phyloP scores from a whole-genome alignment of 140 eudicot species.

The Stevia rebaudiana region DNA sequence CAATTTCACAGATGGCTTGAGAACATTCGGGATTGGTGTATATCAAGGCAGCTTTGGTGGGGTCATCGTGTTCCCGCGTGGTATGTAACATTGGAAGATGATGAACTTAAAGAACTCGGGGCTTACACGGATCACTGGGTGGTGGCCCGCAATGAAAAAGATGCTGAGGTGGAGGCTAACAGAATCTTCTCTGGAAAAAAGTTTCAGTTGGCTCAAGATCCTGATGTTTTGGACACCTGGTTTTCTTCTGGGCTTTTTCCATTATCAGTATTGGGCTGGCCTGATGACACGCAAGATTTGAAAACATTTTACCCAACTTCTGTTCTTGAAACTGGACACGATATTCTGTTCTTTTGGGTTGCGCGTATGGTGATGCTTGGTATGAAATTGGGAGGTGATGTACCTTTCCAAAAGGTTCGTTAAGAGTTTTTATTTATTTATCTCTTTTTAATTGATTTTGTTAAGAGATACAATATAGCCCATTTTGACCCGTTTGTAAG shows the following conservation, averaged over 20 bases:
- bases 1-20: constrained; percentile 74
- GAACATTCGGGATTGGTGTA: constrained; percentile 95
- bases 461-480: neutral
- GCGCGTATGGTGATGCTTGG: constrained; percentile 99
- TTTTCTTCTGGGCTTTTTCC: constrained; percentile 95
- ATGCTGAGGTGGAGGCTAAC: constrained; percentile 58
- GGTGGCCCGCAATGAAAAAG: constrained; percentile 72
- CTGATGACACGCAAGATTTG: constrained; percentile 75
- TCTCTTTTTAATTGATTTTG: neutral
- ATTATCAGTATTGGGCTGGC: constrained; percentile 96
- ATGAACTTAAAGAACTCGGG: constrained; percentile 71
- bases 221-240: constrained; percentile 98
- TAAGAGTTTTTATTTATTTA: too few species aligned
- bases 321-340: constrained; percentile 95
- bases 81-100: constrained; percentile 76
- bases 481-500: neutral
- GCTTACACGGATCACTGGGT: constrained; percentile 77
- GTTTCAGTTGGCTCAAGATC: constrained; percentile 76
- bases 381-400: constrained; percentile 55
- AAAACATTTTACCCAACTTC: constrained; percentile 76
- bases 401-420: constrained; percentile 52
- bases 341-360: constrained; percentile 91
- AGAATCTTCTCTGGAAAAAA: constrained; percentile 55
- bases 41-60: constrained; percentile 99
- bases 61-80: constrained; percentile 98